Conservation (phyloP, 2,329 filamentous ascomycete species). For the Aphanoascus verrucosus region DNA sequence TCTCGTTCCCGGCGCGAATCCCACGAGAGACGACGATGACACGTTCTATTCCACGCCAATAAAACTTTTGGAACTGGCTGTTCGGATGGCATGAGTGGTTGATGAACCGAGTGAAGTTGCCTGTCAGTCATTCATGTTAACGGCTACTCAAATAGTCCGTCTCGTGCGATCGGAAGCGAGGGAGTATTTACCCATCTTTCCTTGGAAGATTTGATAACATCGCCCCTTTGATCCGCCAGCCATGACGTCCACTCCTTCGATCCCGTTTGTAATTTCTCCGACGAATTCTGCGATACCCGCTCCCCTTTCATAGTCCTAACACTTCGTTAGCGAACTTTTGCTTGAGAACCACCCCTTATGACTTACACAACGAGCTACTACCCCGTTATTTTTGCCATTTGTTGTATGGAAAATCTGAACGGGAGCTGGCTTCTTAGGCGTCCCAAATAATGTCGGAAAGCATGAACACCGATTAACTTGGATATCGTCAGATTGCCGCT, state of each 20-base stretch:
- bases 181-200: conserved; percentile 25
- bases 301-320: conserved; percentile 41
- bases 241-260: conserved; percentile 47
- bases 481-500: conserved; percentile 42
- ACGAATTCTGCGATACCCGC: conserved; percentile 47
- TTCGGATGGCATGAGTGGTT: conserved; percentile 51
- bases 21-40: conserved; percentile 48
- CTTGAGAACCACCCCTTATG: conserved; percentile 26
- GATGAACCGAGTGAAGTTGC: conserved; percentile 50
- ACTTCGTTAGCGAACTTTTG: too few species aligned
- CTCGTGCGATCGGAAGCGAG: not conserved
- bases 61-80: conserved; percentile 46
- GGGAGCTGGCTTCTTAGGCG: conserved; percentile 25
- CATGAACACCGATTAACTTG: conserved; percentile 43
- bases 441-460: conserved; percentile 45
- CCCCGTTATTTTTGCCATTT: conserved; percentile 46
- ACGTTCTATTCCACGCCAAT: conserved; percentile 46
- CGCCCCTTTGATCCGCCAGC: conserved; percentile 31
- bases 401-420: conserved; percentile 45
- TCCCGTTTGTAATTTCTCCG: conserved; percentile 44
- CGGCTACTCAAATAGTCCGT: not conserved
- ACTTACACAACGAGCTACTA: conserved; percentile 26
- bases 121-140: not conserved
- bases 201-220: conserved; percentile 50
- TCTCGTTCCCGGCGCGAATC: conserved; percentile 43